Conservation (phyloP, 2,329 filamentous ascomycete species). For the Fusarium tuaranense region DNA sequence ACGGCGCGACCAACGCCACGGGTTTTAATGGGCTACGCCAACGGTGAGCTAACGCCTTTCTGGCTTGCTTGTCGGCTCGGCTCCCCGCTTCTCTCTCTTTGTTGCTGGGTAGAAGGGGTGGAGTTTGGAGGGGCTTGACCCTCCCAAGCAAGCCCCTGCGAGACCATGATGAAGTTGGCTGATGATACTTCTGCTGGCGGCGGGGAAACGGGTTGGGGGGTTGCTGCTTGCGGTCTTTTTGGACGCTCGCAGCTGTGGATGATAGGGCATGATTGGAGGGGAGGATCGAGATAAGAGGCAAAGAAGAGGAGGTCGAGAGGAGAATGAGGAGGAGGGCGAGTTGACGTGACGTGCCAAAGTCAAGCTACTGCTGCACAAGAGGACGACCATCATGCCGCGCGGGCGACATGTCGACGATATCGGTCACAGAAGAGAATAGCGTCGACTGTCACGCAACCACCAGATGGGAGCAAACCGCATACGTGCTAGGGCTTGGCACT, state of each 20-base stretch:
- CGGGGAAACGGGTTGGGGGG: slow-evolving; percentile 12
- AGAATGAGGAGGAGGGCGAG: background rate
- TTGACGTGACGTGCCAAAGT: slow-evolving; percentile 15
- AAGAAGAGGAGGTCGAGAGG: background rate
- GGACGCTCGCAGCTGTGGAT: background rate
- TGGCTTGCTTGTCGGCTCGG: slow-evolving; percentile 28
- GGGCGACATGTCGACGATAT: slow-evolving; percentile 19
- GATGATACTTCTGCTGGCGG: slow-evolving; percentile 16
- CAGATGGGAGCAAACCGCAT: slow-evolving; percentile 31
- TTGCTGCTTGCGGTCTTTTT: slow-evolving; percentile 9
- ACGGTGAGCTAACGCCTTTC: slow-evolving; percentile 39
- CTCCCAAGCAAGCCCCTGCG: background rate
- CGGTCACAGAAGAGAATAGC: slow-evolving; percentile 29
- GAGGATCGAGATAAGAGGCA: slow-evolving; percentile 26
- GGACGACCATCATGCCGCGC: slow-evolving; percentile 12
- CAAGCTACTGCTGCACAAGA: background rate
- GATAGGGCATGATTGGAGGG: slow-evolving; percentile 25
- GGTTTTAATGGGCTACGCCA: slow-evolving; percentile 30
- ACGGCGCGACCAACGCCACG: slow-evolving; percentile 22
- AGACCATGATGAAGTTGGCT: slow-evolving; percentile 21
- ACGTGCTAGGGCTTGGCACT: slow-evolving; percentile 16
- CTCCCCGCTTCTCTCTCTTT: slow-evolving; percentile 37
- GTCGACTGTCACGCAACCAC: slow-evolving; percentile 36
- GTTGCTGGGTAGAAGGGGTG: slow-evolving; percentile 27
- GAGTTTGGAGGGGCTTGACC: slow-evolving; percentile 23